A percentile compares a stretch with the other conserved stretches of the same genome.
Conservation (phyloP, 176 grass and related monocot species). For the Poa pratensis region DNA sequence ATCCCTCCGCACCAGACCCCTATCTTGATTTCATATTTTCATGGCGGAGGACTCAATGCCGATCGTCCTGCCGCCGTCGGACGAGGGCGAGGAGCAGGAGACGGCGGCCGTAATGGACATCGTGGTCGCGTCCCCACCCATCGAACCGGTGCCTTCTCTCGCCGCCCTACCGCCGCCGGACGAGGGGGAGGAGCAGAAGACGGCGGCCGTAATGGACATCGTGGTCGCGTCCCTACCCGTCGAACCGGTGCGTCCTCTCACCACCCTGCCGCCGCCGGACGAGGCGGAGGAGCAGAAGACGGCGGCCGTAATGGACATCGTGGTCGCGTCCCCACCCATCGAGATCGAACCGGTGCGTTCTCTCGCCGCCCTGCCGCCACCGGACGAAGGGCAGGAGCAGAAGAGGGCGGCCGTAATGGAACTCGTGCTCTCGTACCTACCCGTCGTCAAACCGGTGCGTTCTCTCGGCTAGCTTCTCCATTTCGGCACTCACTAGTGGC, state of each 20-base stretch:
- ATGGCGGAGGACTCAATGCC: neutral
- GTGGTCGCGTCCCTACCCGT: neutral
- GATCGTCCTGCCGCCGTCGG: too few relatives aligned
- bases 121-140: neutral
- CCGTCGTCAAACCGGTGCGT: slow-evolving; percentile 3
- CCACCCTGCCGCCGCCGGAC: too few relatives aligned
- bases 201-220: neutral
- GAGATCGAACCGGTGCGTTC: slow-evolving; percentile 11
- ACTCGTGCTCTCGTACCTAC: neutral
- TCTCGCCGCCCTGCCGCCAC: neutral
- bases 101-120: neutral
- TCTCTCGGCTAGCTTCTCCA: neutral
- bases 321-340: neutral
- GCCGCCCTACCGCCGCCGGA: neutral
- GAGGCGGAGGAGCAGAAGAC: neutral
- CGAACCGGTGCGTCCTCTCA: neutral
- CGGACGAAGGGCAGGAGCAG: neutral
- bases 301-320: neutral
- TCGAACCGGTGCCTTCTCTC: slow-evolving; percentile 2
- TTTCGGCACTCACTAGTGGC: neutral
- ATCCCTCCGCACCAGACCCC: neutral
- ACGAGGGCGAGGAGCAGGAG: neutral
- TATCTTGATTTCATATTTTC: neutral
- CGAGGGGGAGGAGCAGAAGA: neutral
- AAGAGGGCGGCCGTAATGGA: neutral